Percentiles rank a stretch among this genome's conserved stretches.
Conservation (phyloP, 768 basidiomycete genomes). For the Tricholoma furcatifolium region DNA sequence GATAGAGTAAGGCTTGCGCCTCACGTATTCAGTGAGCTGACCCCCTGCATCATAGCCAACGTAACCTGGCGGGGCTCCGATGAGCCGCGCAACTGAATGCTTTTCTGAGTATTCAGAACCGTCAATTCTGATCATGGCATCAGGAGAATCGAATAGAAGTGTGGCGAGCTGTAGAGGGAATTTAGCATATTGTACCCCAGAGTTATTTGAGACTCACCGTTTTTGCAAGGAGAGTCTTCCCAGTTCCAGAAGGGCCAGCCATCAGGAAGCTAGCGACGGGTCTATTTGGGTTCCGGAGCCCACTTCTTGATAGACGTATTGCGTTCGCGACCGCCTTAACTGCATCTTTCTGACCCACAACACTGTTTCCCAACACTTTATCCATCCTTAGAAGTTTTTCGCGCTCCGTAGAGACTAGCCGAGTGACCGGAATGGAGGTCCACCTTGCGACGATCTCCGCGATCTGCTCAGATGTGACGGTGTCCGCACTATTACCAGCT, state of each 20-base stretch:
- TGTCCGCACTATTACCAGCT: slow-evolving; percentile 54
- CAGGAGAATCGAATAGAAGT: slow-evolving; percentile 85
- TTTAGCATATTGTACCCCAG: slow-evolving; percentile 1
- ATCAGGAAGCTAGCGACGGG: slow-evolving; percentile 94
- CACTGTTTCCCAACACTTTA: slow-evolving; percentile 69
- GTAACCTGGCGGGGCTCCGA: slow-evolving; percentile 77
- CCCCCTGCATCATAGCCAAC: slow-evolving; percentile 90
- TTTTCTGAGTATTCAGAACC: slow-evolving; percentile 90
- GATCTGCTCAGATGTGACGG: slow-evolving; percentile 86
- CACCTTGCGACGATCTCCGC: slow-evolving; percentile 92
- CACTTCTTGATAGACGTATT: slow-evolving; percentile 88
- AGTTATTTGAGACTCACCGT: slow-evolving; percentile 52
- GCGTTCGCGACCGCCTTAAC: slow-evolving; percentile 93
- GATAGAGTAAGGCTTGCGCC: slow-evolving; percentile 87
- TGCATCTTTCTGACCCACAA: slow-evolving; percentile 90
- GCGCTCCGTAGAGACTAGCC: slow-evolving; percentile 84
- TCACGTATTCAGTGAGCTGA: slow-evolving; percentile 90
- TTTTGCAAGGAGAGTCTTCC: slow-evolving; percentile 89
- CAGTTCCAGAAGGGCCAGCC: slow-evolving; percentile 89
- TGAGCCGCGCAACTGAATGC: slow-evolving; percentile 51
- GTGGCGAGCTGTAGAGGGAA: slow-evolving; percentile 65
- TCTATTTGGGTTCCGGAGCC: slow-evolving; percentile 83
- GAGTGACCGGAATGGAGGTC: slow-evolving; percentile 90
- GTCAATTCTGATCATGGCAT: slow-evolving; percentile 92
- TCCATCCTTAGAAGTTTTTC: slow-evolving; percentile 90